Evolutionary conservation across 352 stramenopile genomes (phyloP), one percentile per base, ranked within the genome.

Genomic region (Phytophthora ramorum): DNA sequence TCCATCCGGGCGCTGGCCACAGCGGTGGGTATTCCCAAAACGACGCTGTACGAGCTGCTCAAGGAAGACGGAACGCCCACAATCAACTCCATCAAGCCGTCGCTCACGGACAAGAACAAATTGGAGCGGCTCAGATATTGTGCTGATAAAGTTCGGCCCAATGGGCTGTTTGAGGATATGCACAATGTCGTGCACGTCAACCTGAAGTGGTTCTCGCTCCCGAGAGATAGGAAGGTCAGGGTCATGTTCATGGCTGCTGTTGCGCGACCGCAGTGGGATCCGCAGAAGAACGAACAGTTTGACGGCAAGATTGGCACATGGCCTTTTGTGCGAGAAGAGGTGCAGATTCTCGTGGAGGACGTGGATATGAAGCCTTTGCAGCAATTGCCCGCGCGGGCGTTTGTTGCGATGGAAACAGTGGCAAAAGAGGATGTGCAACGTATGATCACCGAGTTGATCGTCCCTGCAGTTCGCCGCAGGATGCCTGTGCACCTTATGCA

Each of bases 211-310:
- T 75, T 81, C 58, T 47, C 72, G 17, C 48, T 81, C 1, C 66
- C 73, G 9, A 49, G 65, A 14, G 68, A 80, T 38, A 76, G 72
- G 35, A 76, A 73, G 58, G 71, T 58, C 10, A 75, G 73, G 38
- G 65, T 83, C 19, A 85, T 85, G 77, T 81, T 75, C 47, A 72
- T 85, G 44, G 62, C 57, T 4, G 77, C 77, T 2, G 71, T 85
- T 35, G 71, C 77, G 7, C 48, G 73, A 12, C 76, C 77, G n/a
- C 73, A 81, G 24, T 85, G 66, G 63, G 72, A 82, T 32, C 52
- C 55, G 2, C 50, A 70, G 10, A 79, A 61, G 46, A 66, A 64
- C 16, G 49, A 53, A 12, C 73, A 66, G 46, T 85, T 80, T 62
- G 58, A 81, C 49, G 77, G 77, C 14, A 85, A 83, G 49, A 69